Percentiles rank a stretch among this genome's conserved stretches.
Conservation (phyloP, 2,329 filamentous ascomycete species). For the Apiospora malaysiana region DNA sequence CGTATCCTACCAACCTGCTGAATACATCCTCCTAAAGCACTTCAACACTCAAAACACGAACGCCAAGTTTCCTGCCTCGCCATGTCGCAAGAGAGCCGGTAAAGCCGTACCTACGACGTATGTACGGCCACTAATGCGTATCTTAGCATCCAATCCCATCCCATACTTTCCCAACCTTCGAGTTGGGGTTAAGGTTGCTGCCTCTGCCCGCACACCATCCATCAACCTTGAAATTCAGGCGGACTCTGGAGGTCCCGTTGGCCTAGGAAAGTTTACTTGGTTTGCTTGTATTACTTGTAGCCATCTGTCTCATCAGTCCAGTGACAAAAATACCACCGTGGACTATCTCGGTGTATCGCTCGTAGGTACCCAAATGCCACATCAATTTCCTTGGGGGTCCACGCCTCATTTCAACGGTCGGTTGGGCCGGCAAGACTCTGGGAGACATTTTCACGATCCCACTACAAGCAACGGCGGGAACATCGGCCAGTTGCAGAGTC, state of each 20-base stretch:
- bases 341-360: slow-evolving; percentile 4
- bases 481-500: not conserved
- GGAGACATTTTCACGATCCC: slow-evolving; percentile 14
- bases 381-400: slow-evolving; percentile 6
- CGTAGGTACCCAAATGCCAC: not conserved
- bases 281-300: no score
- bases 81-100: slow-evolving; percentile 6
- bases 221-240: not conserved
- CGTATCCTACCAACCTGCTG: not conserved
- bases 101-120: not conserved
- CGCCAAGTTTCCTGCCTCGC: slow-evolving; percentile 4
- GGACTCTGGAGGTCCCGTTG: not conserved
- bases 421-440: slow-evolving; percentile 11
- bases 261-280: not conserved
- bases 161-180: slow-evolving; percentile 10
- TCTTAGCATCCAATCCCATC: not conserved
- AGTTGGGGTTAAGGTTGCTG: slow-evolving; percentile 1
- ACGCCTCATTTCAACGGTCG: slow-evolving; percentile 15
- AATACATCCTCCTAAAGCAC: not conserved
- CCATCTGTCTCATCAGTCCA: not conserved
- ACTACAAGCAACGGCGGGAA: not conserved
- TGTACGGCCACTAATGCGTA: not conserved
- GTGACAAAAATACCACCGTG: not conserved
- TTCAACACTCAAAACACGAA: not conserved
- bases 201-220: slow-evolving; percentile 1